Percentiles rank a stretch among this genome's conserved stretches.
phyloP scores from a whole-genome alignment of 2,329 filamentous ascomycete species.

The Cryphonectria nitschkei region DNA sequence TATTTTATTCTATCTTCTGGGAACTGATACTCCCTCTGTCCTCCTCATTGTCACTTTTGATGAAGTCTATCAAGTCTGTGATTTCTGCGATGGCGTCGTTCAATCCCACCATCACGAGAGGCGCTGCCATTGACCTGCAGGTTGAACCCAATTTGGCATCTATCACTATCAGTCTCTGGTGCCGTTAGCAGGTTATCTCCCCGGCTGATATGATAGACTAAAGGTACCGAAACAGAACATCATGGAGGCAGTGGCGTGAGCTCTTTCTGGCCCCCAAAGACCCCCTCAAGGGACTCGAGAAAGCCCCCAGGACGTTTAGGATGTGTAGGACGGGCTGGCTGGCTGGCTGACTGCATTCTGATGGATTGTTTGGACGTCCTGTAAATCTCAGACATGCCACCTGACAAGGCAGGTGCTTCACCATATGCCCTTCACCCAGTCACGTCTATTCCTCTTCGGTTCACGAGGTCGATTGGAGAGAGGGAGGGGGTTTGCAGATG shows the following conservation, averaged over 20 bases:
- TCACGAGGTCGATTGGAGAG: background rate
- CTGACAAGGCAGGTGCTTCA: conserved; percentile 7
- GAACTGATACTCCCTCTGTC: background rate
- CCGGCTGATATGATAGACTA: background rate
- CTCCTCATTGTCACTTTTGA: background rate
- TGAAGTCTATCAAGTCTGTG: background rate
- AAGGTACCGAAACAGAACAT: background rate
- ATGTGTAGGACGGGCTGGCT: background rate
- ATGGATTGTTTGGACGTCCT: background rate
- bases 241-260: background rate
- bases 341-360: background rate
- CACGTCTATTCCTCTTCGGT: background rate
- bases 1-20: too few species aligned
- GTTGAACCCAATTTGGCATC: background rate
- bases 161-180: background rate
- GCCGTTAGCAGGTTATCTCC: background rate
- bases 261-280: background rate
- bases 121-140: background rate
- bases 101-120: background rate
- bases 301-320: background rate
- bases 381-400: background rate
- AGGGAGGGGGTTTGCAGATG: background rate
- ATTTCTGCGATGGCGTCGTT: background rate
- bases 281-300: background rate
- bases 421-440: background rate